Evolutionary conservation across 179 eudicot species (phyloP), one percentile per base, ranked within the genome.

Genomic region (Silene noctiflora): DNA sequence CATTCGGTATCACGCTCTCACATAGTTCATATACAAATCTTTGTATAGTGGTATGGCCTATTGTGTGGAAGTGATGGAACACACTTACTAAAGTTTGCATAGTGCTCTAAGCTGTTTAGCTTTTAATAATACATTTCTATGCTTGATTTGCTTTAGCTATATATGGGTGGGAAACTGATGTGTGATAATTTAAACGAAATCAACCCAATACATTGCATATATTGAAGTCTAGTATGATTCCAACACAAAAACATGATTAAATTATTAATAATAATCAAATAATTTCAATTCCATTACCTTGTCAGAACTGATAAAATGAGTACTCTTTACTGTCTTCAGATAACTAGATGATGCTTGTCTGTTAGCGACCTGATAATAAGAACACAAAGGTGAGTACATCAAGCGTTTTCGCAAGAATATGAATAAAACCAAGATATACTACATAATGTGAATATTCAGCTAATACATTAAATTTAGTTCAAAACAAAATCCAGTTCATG

Each of bases 241-340:
- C 16, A 60, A 19, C 58, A 42, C 27, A 48, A 42, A 6, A 42
- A 22, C 29, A 60, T 25, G 44, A 39, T 44, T 44, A 44, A 44
- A 44, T 44, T 42, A 58, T 61, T 63, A 69, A 77, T 44, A 20
- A 64, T 22, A 5, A 64, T 16, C 2, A 13, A 56, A 70, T 20
- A 42, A 31, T 31, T 33, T 72, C 55, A 51, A 62, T 68, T 56
- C 59, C 51, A 72, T 33, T 89, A 94, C 98, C 97, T 92, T 90
- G 77, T 90, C 96, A 7, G 98, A 92, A 74, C 90, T 88, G 73
- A 91, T 85, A 73, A 94, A 94, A 74, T 89, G 89, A 6, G 97
- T 87, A 71, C 88, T 82, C 82, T 90, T 94, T 62, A 92, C 98
- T 33, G 67, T 79, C 80, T 87, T 83, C 62, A 94, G 84, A 73